Evolutionary conservation across 2,329 filamentous ascomycete species (phyloP).

Genomic region (Zasmidium citrigriseum): DNA sequence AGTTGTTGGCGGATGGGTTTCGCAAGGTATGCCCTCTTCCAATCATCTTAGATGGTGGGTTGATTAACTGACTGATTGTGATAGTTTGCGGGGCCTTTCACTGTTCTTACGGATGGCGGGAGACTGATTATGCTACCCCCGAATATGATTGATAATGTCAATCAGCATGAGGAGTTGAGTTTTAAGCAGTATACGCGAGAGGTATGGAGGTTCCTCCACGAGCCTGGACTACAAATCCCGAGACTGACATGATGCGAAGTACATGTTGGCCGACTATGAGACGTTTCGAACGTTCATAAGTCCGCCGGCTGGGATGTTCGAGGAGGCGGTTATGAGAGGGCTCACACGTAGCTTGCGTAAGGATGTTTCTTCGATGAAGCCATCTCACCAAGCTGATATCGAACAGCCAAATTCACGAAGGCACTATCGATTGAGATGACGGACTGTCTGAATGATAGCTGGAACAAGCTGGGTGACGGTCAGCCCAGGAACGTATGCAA

Average conservation of each 20-base stretch:
- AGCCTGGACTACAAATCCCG: neutral
- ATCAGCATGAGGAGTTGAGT: neutral
- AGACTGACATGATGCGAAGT: neutral
- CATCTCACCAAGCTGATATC: neutral
- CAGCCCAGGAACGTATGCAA: too few species aligned
- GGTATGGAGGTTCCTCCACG: neutral
- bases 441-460: conserved; percentile 3
- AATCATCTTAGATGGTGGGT: neutral
- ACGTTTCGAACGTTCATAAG: conserved; percentile 10
- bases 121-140: conserved; percentile 8
- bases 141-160: conserved; percentile 13
- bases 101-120: conserved; percentile 7
- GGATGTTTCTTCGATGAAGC: neutral
- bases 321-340: conserved; percentile 18
- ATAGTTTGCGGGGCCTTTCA: conserved; percentile 12
- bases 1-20: neutral
- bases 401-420: conserved; percentile 8
- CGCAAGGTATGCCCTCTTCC: neutral
- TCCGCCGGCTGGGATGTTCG: conserved; percentile 10
- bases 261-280: conserved; percentile 4
- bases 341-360: conserved; percentile 15
- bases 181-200: neutral
- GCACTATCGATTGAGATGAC: conserved; percentile 8
- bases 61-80: neutral
- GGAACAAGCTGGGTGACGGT: neutral